Base-by-base conservation (phyloP, 2,329 filamentous ascomycete genomes). In the Exophiala alcalophila region DNA sequence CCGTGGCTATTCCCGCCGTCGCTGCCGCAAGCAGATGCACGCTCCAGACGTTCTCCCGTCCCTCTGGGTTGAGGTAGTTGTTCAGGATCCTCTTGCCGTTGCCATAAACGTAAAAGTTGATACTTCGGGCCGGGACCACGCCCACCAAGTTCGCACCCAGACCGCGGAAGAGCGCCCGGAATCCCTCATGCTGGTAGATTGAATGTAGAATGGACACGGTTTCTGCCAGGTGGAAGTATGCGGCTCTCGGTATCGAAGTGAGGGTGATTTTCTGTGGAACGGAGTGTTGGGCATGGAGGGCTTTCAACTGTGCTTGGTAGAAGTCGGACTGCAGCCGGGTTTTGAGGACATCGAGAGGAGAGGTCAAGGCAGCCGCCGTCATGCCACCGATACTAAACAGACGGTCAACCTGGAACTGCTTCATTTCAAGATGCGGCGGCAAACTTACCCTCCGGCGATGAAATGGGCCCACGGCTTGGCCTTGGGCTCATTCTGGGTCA, bases 301-400 rank as follows among this genome's bases (percentile, higher is more conserved):
- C 78, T 20, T 76, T 76, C 31, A 95, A 76, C 65, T 95, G 86
- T 6, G 81, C 75, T 64, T 95, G 87, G 73, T 96, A 96, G 64
- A 94, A 94, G 61, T 94, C 90, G 59, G 88, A 94, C 64, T 97
- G 91, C 3, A 97, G 74, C 24, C 91, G 81, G 8, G 91, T 97
- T 65, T 94, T 94, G 36, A 97, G 77, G 21, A 96, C 90, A 61
- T 96, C 91, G 47, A 97, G 83, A 15, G 91, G 91, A 6, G 88
- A 89, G 2, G 91, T 96, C n/a, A 96, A 68, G n/a, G 86, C 83
- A 16, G 91, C 86, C 8, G 91, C 84, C 12, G 87, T 89, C 83
- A 95, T 94, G 56, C 90, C 90, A 56, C 90, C 90, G 38, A 87
- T 69, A 28, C 90, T 94, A 52, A 49, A 18, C 4, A 44, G 40